Evolutionary conservation across 2,329 filamentous ascomycete species (phyloP).

Genomic region (Colletotrichum gloeosporioides): DNA sequence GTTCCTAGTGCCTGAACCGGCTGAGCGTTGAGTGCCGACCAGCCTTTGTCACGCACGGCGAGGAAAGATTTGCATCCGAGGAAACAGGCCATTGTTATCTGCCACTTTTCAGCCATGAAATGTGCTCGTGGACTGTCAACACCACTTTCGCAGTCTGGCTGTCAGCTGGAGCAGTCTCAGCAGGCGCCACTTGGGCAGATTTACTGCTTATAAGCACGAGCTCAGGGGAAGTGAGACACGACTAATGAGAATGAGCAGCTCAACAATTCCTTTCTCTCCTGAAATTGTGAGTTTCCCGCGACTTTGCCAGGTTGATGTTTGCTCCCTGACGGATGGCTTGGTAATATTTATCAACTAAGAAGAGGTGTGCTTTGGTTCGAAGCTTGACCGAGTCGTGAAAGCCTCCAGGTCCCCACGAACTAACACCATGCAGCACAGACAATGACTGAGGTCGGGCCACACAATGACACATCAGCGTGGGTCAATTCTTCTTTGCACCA

Average conservation of each 20-base stretch:
- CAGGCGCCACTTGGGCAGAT: neutral
- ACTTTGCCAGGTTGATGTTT: neutral
- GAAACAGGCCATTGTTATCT: neutral
- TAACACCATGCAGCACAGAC: neutral
- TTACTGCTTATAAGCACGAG: neutral
- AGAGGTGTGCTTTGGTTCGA: neutral
- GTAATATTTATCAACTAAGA: neutral
- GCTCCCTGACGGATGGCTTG: rapidly evolving
- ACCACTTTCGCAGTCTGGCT: neutral
- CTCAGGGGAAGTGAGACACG: neutral
- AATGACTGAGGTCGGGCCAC: neutral
- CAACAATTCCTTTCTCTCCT: neutral
- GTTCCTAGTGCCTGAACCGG: neutral
- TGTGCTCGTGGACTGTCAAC: neutral
- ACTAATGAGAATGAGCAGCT: neutral
- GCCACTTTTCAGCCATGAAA: neutral
- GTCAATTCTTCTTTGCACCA: neutral
- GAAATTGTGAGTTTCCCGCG: neutral
- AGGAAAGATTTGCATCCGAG: neutral
- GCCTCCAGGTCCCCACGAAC: neutral
- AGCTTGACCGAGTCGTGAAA: neutral
- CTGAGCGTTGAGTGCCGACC: neutral
- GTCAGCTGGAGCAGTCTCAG: neutral
- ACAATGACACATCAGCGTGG: neutral
- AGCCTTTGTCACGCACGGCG: neutral